Percentiles rank a stretch among this genome's conserved stretches.
These are phyloP conservation scores for Phyllosticta ampelicida DNA, from an alignment of 2,329 filamentous ascomycete species.

Conservation along the genomic window DNA sequence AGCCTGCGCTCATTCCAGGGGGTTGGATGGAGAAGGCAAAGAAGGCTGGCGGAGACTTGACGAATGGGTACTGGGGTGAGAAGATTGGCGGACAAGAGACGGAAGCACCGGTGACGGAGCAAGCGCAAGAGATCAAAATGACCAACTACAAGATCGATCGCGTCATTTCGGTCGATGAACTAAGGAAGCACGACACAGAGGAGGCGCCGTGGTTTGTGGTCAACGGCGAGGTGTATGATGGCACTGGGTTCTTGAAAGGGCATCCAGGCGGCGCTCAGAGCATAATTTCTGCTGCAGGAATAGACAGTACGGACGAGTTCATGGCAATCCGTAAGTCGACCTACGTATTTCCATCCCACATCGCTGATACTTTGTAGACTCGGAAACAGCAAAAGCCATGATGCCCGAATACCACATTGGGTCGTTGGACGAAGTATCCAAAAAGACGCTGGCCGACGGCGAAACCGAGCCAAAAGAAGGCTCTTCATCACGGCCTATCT, in stretches of 20 bases:
- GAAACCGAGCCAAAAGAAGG: constrained; percentile 31
- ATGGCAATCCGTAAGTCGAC: constrained; percentile 71
- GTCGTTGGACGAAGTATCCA: constrained; percentile 53
- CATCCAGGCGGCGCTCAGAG: constrained; percentile 82
- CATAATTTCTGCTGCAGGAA: constrained; percentile 70
- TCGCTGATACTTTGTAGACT: constrained; percentile 47
- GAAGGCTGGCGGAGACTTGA: constrained; percentile 66
- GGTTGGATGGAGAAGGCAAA: constrained; percentile 95
- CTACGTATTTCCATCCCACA: neutral
- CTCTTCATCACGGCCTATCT: constrained; percentile 44
- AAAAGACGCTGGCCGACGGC: constrained; percentile 41
- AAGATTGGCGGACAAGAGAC: constrained; percentile 43
- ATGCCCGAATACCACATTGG: constrained; percentile 81
- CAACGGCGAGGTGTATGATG: constrained; percentile 81
- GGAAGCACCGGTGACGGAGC: constrained; percentile 34
- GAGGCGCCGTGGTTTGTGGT: constrained; percentile 76
- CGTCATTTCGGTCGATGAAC: constrained; percentile 58
- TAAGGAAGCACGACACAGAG: constrained; percentile 56
- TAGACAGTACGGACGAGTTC: constrained; percentile 81
- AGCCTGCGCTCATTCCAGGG: constrained; percentile 62
- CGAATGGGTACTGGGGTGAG: constrained; percentile 80
- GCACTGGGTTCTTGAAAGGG: constrained; percentile 64
- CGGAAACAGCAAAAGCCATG: constrained; percentile 85
- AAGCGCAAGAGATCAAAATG: constrained; percentile 62
- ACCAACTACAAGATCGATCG: constrained; percentile 55